These are phyloP conservation scores for Decorospora gaudefroyi DNA, from an alignment of 2,329 filamentous ascomycete genomes.

Conservation along the genomic window DNA sequence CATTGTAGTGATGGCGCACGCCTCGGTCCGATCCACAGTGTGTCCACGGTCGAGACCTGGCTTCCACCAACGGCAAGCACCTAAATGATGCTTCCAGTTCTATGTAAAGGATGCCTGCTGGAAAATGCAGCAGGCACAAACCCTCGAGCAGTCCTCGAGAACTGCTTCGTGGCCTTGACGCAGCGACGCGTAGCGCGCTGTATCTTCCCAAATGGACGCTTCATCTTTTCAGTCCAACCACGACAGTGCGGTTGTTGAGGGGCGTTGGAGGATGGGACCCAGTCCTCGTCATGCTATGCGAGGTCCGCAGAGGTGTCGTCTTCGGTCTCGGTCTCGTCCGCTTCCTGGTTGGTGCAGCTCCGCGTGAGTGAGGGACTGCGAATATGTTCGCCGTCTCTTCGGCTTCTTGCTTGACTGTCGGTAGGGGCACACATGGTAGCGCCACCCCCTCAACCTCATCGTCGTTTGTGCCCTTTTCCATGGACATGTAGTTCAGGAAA, in stretches of 20 bases:
- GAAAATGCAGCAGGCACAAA: background rate
- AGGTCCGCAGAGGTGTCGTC: background rate
- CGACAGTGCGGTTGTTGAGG: too few species aligned
- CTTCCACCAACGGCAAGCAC: too few species aligned
- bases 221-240: constrained; percentile 1
- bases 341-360: background rate
- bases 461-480: background rate
- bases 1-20: too few species aligned
- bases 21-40: too few species aligned
- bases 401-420: background rate
- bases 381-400: background rate
- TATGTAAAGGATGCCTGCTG: background rate
- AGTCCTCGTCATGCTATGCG: background rate
- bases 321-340: background rate
- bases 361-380: background rate
- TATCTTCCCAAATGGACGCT: background rate
- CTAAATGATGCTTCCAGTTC: background rate
- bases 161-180: constrained; percentile 4
- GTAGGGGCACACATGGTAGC: background rate
- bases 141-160: constrained; percentile 3
- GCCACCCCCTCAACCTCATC: background rate
- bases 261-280: background rate
- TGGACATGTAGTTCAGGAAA: background rate
- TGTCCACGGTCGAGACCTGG: too few species aligned
- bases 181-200: background rate